Conservation (phyloP, 345 rosid species). For the Eucalyptus pumila region DNA sequence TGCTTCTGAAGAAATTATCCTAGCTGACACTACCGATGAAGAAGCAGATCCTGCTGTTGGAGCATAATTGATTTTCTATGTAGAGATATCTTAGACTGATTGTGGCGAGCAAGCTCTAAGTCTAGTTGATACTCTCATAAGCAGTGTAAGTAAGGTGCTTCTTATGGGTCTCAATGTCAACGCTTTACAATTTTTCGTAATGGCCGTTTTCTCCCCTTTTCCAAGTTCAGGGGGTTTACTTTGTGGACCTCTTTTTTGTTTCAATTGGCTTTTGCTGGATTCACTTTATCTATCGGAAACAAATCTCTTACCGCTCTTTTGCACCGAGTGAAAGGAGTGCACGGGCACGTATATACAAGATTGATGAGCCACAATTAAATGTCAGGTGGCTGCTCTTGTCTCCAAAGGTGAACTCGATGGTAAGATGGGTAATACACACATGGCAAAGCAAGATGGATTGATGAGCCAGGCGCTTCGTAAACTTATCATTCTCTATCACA, state of each 20-base stretch:
- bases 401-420: conserved; percentile 97
- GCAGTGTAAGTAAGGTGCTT: conserved; percentile 58
- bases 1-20: too few relatives aligned
- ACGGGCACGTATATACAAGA: not conserved
- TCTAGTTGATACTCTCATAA: conserved; percentile 80
- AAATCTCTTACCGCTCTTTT: not conserved
- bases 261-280: not conserved
- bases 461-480: conserved; percentile 99
- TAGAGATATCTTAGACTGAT: conserved; percentile 63
- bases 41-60: too few relatives aligned
- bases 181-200: not conserved
- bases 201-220: not conserved
- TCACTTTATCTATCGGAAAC: not conserved
- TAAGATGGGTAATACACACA: conserved; percentile 98
- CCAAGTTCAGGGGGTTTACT: not conserved
- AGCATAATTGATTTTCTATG: too few relatives aligned
- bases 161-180: not conserved
- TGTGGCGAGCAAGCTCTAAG: conserved; percentile 97
- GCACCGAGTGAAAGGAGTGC: not conserved
- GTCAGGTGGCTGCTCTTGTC: conserved; percentile 97
- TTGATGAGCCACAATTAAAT: not conserved
- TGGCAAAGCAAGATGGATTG: conserved; percentile 98
- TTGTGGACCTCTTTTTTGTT: not conserved
- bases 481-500: conserved; percentile 74
- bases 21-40: too few relatives aligned